Evolutionary conservation across 2,329 filamentous ascomycete genomes (phyloP).

Genomic region (Arthroderma sp.): DNA sequence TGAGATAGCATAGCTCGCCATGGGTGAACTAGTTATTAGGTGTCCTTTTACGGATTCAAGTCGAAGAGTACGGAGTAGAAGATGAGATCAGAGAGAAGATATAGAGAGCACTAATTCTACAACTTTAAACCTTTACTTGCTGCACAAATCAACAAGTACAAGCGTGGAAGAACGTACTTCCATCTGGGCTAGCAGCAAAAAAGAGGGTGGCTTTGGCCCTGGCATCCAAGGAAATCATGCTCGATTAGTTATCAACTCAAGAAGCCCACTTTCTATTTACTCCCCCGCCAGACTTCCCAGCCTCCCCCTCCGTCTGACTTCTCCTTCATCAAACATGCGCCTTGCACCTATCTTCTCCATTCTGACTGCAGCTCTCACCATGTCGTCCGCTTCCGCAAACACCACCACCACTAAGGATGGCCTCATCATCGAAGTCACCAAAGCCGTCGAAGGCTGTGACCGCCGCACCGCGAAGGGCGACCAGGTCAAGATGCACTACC

Average conservation of each 20-base stretch:
- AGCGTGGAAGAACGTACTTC: not conserved
- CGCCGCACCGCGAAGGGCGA: slow-evolving; percentile 68
- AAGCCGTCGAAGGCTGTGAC: slow-evolving; percentile 57
- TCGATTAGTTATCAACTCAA: not conserved
- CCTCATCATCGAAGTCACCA: slow-evolving; percentile 66
- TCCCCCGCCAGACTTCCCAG: not conserved
- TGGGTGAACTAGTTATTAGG: no score
- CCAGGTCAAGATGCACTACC: slow-evolving; percentile 76
- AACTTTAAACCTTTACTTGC: no score
- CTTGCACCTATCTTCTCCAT: slow-evolving; percentile 28
- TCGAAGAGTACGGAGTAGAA: no score
- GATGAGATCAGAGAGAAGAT: no score
- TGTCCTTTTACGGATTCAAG: no score
- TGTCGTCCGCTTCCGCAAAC: slow-evolving; percentile 29
- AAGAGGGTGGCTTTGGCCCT: no score
- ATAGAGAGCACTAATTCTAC: no score
- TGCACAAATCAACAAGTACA: no score
- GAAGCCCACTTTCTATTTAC: not conserved
- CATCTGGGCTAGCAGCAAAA: not conserved
- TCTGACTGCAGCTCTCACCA: slow-evolving; percentile 16
- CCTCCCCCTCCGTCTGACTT: not conserved
- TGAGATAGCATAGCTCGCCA: no score
- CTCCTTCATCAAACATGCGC: slow-evolving; percentile 5
- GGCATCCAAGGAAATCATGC: not conserved
- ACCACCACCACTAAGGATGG: slow-evolving; percentile 43